Base-by-base conservation (phyloP, 768 basidiomycete species). In the Termitomyces sp. region DNA sequence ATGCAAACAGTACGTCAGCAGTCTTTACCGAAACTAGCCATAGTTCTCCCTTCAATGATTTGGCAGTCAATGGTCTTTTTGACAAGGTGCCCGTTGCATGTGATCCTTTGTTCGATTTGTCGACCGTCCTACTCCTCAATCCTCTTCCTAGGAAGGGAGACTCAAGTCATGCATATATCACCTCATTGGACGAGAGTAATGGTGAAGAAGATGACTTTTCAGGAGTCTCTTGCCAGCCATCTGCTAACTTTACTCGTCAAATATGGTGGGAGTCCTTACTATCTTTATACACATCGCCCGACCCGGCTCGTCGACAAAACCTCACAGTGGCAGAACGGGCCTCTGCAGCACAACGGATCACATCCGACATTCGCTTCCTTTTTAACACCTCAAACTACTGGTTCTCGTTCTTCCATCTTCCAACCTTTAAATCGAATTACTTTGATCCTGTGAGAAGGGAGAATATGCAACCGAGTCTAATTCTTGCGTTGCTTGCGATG, bases 221-320 rank as follows among this genome's bases (percentile, higher is more conserved):
- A n/a, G 67, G 68, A 40, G 80, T 85, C n/a, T 66, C 64, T 6
- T 65, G 72, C 45, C 80, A 84, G 59, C 89, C 89, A 7, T 86
- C 86, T 9, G 70, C 88, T 37, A 76, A 79, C 47, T 89, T 88
- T 67, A 73, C 77, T 17, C 85, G 87, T 49, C 83, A 86, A 72
- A 84, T 82, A 23, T 90, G 89, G 89, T 91, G 86, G 85, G 90
- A 90, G 64, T 82, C 79, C 4, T 74, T 91, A 17, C 69, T 89
- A 35, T 71, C 73, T 40, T 64, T 85, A 28, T 89, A 89, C 66
- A 55, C 69, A 30, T 75, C 75, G 17, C 68, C 73, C 8, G 61
- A 65, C 56, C 63, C 69, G n/a, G 60, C 60, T 27, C 70, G 66
- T 55, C 67, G 65, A 44, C 70, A 70, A 55, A 56, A 64, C 30